Conservation (phyloP, 352 stramenopile genomes). For the Phytophthora citrophthora region DNA sequence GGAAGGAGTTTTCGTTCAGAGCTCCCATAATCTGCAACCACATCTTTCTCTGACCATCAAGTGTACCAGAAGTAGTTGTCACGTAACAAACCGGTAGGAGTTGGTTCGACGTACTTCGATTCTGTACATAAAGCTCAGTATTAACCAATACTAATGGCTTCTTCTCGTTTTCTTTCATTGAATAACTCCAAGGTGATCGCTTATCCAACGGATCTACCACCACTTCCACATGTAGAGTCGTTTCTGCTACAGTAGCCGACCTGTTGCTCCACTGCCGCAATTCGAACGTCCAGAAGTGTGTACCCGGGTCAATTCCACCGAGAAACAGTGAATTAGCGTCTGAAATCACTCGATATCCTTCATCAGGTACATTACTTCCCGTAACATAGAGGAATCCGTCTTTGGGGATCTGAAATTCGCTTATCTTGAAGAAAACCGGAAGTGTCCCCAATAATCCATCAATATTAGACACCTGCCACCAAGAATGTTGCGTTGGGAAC, state of each 20-base stretch:
- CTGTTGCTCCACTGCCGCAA: conserved; percentile 28
- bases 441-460: conserved; percentile 23
- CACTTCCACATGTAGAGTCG: conserved; percentile 55
- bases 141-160: conserved; percentile 39
- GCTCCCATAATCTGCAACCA: conserved; percentile 63
- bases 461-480: conserved; percentile 29
- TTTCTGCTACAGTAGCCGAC: not conserved
- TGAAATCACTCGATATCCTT: conserved; percentile 18
- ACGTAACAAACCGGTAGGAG: conserved; percentile 48
- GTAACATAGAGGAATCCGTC: conserved; percentile 51
- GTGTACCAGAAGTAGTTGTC: conserved; percentile 26
- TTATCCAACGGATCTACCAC: conserved; percentile 38
- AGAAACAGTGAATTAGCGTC: conserved; percentile 24
- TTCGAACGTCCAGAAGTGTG: conserved; percentile 54
- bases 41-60: conserved; percentile 71
- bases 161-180: conserved; percentile 13
- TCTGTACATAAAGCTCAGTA: not conserved
- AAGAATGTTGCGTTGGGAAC: conserved; percentile 47
- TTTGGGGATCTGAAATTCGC: conserved; percentile 36
- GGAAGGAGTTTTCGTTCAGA: conserved; percentile 14
- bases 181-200: conserved; percentile 26
- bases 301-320: conserved; percentile 43
- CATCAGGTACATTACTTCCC: conserved; percentile 34
- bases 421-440: conserved; percentile 35
- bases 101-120: not conserved